phyloP scores from a whole-genome alignment of 495 filamentous ascomycete species.

The Neurospora intermedia region DNA sequence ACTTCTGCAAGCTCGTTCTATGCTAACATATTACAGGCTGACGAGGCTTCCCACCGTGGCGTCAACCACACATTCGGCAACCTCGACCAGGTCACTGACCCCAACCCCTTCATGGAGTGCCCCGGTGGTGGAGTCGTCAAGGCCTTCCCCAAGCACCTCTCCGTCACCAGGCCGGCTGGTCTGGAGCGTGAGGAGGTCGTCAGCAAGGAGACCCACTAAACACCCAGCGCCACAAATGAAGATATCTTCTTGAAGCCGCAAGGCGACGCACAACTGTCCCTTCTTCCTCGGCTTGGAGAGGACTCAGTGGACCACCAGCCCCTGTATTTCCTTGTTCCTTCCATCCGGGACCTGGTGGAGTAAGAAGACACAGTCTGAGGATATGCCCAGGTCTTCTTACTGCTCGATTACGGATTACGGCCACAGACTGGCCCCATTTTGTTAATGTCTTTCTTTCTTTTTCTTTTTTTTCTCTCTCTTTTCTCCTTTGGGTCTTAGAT shows the following conservation, averaged over 20 bases:
- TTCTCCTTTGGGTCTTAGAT: neutral
- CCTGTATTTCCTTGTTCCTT: neutral
- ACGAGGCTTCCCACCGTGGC: slow-evolving; percentile 89
- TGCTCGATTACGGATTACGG: neutral
- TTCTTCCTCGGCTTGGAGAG: neutral
- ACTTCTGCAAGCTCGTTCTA: neutral
- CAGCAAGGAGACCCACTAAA: neutral
- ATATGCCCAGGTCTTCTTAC: neutral
- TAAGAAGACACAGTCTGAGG: neutral
- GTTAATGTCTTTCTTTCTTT: neutral
- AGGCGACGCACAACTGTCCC: neutral
- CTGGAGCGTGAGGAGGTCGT: slow-evolving; percentile 72
- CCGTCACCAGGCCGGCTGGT: slow-evolving; percentile 54
- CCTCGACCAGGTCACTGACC: slow-evolving; percentile 64
- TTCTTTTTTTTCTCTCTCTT: too few relatives aligned
- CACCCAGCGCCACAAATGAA: neutral
- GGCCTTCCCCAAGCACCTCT: slow-evolving; percentile 41
- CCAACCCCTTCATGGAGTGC: slow-evolving; percentile 68
- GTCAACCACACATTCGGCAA: slow-evolving; percentile 95
- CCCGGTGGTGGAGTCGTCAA: slow-evolving; percentile 31
- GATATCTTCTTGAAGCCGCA: neutral
- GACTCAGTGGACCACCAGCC: neutral
- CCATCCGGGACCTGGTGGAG: neutral
- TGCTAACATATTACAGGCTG: slow-evolving; percentile 33
- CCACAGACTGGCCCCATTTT: neutral